Evolutionary conservation across 208 protist genomes (phyloP).

Genomic region (Balamuthia mandrillaris): DNA sequence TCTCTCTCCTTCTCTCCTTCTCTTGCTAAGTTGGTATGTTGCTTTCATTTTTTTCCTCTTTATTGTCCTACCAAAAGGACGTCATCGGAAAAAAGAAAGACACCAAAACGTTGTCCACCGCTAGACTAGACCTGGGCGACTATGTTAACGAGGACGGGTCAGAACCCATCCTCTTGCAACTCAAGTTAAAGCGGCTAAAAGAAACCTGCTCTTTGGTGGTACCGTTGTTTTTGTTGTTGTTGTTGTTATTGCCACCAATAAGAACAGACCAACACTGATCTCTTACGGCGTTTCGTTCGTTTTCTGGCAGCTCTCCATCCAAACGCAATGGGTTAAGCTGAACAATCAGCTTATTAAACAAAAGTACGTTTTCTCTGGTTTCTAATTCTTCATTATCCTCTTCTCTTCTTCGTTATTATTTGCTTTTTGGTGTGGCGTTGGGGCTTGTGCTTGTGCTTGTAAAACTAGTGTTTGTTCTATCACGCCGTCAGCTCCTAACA

Average conservation of each 20-base stretch:
- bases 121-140: conserved; percentile 27
- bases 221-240: background rate
- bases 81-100: conserved; percentile 33
- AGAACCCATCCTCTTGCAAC: background rate
- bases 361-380: background rate
- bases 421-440: too few species aligned
- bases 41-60: background rate
- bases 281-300: background rate
- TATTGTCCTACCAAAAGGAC: background rate
- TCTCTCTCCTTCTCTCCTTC: background rate
- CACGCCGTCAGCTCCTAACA: background rate
- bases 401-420: background rate
- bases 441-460: background rate
- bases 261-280: background rate
- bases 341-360: conserved; percentile 28
- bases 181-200: conserved; percentile 36
- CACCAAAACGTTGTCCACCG: background rate
- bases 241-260: background rate
- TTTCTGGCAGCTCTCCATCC: conserved; percentile 12
- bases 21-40: background rate
- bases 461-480: background rate
- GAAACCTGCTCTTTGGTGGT: conserved; percentile 25
- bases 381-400: background rate
- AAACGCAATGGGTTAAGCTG: conserved; percentile 30
- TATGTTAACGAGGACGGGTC: conserved; percentile 26